phyloP scores from a whole-genome alignment of 257 asterid species.

The Voacanga thouarsii region DNA sequence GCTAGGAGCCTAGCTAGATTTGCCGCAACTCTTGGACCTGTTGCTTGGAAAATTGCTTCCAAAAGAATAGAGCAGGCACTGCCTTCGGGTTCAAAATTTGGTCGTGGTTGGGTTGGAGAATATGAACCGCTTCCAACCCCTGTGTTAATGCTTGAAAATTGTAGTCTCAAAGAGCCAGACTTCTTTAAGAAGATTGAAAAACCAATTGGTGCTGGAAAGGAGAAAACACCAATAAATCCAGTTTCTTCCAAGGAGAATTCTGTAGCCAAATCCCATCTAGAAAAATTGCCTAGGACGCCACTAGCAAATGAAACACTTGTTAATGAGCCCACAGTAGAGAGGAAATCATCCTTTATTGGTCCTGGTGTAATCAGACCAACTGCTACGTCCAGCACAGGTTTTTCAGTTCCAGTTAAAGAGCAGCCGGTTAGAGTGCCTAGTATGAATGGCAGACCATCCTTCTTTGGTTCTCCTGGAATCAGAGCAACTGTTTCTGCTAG shows the following conservation, averaged over 20 bases:
- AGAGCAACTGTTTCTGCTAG: slow-evolving; percentile 33
- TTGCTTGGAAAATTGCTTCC: slow-evolving; percentile 88
- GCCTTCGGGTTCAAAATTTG: slow-evolving; percentile 78
- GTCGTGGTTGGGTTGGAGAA: slow-evolving; percentile 98
- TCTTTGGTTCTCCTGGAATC: slow-evolving; percentile 44
- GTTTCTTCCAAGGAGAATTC: slow-evolving; percentile 31
- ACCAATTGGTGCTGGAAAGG: slow-evolving; percentile 31
- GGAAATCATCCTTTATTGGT: slow-evolving; percentile 41
- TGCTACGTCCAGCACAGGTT: slow-evolving; percentile 29
- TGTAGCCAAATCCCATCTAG: slow-evolving; percentile 12
- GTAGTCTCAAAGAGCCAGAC: slow-evolving; percentile 57
- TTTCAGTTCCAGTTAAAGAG: slow-evolving; percentile 23
- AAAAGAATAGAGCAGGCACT: slow-evolving; percentile 83
- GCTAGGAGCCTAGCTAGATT: slow-evolving; percentile 91
- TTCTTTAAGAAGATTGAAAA: slow-evolving; percentile 45
- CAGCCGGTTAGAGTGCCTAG: slow-evolving; percentile 42
- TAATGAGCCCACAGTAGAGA: slow-evolving; percentile 32
- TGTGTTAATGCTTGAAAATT: slow-evolving; percentile 56
- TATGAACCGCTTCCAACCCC: slow-evolving; percentile 94
- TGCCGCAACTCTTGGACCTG: slow-evolving; percentile 87
- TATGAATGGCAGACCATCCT: slow-evolving; percentile 43
- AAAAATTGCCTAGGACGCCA: slow-evolving; percentile 6
- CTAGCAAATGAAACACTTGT: slow-evolving; percentile 27
- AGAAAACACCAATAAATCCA: slow-evolving; percentile 26
- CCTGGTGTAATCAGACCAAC: slow-evolving; percentile 42